Evolutionary conservation across 352 stramenopile species (phyloP).

Genomic region (Blastocystis sp.): DNA sequence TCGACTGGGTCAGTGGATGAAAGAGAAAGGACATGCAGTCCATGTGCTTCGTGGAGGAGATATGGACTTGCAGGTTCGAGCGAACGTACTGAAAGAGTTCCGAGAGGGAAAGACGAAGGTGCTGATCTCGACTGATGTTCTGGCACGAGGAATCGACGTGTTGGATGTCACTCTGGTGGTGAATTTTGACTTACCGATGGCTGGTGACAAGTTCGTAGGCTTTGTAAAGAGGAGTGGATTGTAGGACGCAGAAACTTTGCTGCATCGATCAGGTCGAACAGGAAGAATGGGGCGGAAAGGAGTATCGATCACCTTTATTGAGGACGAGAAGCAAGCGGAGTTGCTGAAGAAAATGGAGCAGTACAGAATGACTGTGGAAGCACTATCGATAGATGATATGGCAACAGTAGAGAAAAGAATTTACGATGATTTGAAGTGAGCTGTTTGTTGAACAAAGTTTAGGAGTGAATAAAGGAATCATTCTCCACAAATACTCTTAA

Average conservation of each 20-base stretch:
- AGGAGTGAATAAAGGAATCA: background rate
- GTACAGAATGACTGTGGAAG: constrained; percentile 29
- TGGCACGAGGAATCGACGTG: constrained; percentile 38
- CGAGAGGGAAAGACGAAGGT: constrained; percentile 31
- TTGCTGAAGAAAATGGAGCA: constrained; percentile 9
- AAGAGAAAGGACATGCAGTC: background rate
- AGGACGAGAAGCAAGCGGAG: constrained; percentile 22
- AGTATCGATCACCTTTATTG: constrained; percentile 26
- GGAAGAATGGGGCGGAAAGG: constrained; percentile 45
- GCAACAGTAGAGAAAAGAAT: constrained; percentile 46
- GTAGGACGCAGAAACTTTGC: constrained; percentile 52
- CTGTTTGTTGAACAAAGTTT: background rate
- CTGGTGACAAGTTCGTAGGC: background rate
- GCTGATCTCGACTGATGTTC: constrained; percentile 41
- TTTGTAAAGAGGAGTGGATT: background rate
- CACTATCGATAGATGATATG: background rate
- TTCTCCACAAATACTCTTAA: background rate
- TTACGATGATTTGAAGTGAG: constrained; percentile 1
- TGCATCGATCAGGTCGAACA: constrained; percentile 52
- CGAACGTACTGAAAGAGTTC: constrained; percentile 18
- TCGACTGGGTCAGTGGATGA: background rate
- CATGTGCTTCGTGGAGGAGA: constrained; percentile 19
- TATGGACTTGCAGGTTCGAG: constrained; percentile 34
- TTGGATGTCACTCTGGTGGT: constrained; percentile 45
- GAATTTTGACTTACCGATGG: constrained; percentile 58